phyloP scores from a whole-genome alignment of 768 basidiomycete genomes.

The Lyophyllum shimeji region DNA sequence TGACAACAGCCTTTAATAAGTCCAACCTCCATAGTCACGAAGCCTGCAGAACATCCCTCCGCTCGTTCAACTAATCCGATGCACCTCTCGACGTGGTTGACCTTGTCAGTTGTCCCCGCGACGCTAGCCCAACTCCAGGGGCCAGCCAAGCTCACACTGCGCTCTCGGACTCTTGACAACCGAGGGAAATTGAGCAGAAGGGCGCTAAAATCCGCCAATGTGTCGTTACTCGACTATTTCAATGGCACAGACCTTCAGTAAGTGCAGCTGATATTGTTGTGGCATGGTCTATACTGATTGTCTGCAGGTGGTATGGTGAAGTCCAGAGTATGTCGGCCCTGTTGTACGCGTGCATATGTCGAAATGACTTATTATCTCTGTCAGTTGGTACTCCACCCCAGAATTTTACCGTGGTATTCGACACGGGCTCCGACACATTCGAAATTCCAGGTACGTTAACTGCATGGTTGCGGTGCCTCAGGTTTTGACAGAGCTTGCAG shows the following conservation, averaged over 20 bases:
- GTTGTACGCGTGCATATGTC: neutral
- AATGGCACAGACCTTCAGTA: slow-evolving; percentile 56
- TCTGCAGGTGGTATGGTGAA: slow-evolving; percentile 49
- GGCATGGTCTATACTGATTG: neutral
- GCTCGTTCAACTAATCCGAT: neutral
- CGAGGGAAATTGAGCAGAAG: slow-evolving; percentile 18
- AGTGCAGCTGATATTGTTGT: slow-evolving; percentile 14
- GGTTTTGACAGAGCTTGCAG: neutral
- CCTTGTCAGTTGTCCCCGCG: neutral
- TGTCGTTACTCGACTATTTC: slow-evolving; percentile 51
- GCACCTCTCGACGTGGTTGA: neutral
- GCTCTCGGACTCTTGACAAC: slow-evolving; percentile 1
- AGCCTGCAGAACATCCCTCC: too few species aligned
- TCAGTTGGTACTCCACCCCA: slow-evolving; percentile 58
- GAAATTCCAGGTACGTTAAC: slow-evolving; percentile 9
- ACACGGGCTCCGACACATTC: slow-evolving; percentile 13
- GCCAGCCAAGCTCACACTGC: neutral
- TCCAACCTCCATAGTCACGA: too few species aligned
- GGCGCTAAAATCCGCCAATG: slow-evolving; percentile 32
- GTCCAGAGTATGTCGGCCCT: slow-evolving; percentile 33
- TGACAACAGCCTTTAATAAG: too few species aligned
- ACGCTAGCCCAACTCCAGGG: neutral
- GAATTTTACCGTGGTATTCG: slow-evolving; percentile 29
- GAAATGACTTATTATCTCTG: neutral
- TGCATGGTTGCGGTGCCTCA: slow-evolving; percentile 23